phyloP scores from a whole-genome alignment of 495 filamentous ascomycete species.

The Hypoxylon fuscum region DNA sequence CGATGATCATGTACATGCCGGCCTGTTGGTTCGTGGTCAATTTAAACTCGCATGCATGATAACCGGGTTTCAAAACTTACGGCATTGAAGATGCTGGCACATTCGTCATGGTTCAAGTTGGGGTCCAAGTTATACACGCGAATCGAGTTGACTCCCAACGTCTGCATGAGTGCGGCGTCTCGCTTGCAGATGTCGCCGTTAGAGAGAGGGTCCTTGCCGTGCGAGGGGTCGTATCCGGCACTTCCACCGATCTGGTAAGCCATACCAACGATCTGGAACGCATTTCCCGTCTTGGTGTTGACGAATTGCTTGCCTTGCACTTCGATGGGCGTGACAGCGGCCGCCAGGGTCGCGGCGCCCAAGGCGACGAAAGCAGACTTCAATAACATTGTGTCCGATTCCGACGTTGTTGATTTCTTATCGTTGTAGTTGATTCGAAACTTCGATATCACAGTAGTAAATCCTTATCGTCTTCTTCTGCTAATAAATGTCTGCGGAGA shows the following conservation, averaged over 20 bases:
- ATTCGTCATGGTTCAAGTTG: constrained; percentile 83
- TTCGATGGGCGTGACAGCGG: constrained; percentile 75
- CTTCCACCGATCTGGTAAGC: constrained; percentile 95
- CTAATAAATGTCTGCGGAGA: constrained; percentile 19
- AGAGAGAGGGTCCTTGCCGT: constrained; percentile 75
- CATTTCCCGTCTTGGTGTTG: constrained; percentile 77
- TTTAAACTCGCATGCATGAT: not conserved
- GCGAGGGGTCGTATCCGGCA: constrained; percentile 72
- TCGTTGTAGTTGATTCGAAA: not conserved
- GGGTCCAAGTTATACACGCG: constrained; percentile 94
- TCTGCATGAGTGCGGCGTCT: constrained; percentile 92
- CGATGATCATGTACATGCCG: constrained; percentile 71
- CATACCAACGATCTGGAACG: constrained; percentile 89
- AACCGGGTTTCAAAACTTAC: constrained; percentile 62
- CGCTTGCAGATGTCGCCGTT: constrained; percentile 79
- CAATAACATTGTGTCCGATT: constrained; percentile 41
- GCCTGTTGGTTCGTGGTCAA: constrained; percentile 35
- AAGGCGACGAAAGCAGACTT: constrained; percentile 55
- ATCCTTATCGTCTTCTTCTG: not conserved
- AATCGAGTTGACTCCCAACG: constrained; percentile 85
- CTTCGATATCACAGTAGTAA: not conserved
- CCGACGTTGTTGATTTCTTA: not conserved
- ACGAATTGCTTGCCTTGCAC: constrained; percentile 84
- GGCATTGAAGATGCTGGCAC: constrained; percentile 90
- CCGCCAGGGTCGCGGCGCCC: constrained; percentile 60